Evolutionary conservation across 352 stramenopile species (phyloP), one percentile per base, ranked within the genome.

Genomic region (Phytophthora europaea): DNA sequence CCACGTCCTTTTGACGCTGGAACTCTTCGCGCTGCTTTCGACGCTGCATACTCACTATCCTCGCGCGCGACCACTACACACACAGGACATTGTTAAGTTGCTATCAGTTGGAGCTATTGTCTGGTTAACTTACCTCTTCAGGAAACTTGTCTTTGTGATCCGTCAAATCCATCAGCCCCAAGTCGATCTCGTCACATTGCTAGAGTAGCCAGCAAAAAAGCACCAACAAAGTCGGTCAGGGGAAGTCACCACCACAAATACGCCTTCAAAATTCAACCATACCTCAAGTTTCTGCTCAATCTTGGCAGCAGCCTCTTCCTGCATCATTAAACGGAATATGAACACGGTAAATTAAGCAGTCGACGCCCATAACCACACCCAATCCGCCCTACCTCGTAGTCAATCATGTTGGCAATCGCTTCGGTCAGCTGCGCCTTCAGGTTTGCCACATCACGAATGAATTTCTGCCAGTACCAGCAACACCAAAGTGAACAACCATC

Each of bases 171-270:
- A 88, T 85, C 6, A 95, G 75, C 1, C 87, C 88, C 38, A 95
- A 88, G 61, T 95, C 88, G 58, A 95, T 94, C 22, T 89, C 75
- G 61, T 95, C 88, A 65, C 88, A 95, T 92, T 94, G 87, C 84
- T 94, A 65, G 5, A 61, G 26, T 45, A 15, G 6, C 28, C 47
- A 20, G 12, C 59, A 68, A 71, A 31, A 50, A 36, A 50, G 1
- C 36, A 45, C 10, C 31, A 77, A 43, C 8, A 61, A 51, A 10
- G 12, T 59, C 20, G 15, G 4, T 67, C 23, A 78, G 50, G 59
- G 53, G 4, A 22, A 43, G 13, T 26, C 8, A 56, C 18, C 34
- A 3, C 31, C 4, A 23, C 26, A 3, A 55, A 1, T 31, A 16
- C 18, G 13, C 34, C 50, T 20, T 36, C 22, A 53, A 57, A 26